Base-by-base conservation (phyloP, 2,329 filamentous ascomycete genomes). In the Colletotrichum zoysiae region DNA sequence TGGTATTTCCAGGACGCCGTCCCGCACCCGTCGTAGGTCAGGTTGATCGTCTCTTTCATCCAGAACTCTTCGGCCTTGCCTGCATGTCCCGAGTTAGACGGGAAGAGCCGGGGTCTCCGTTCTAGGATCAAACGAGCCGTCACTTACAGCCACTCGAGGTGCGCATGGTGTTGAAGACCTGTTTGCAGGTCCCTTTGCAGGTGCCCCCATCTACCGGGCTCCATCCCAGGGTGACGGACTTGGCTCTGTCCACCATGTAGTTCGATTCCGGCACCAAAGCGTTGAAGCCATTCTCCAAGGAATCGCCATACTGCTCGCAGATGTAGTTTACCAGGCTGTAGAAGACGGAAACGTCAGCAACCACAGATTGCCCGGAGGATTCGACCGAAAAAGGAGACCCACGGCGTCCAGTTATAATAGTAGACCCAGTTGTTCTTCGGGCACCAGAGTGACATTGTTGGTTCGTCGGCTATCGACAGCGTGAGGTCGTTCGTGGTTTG, bases 361-460 rank as follows among this genome's bases (percentile, higher is more conserved):
- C 1, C 1, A 12, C 35, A 18, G 50, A 30, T 30, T 18, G 5
- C 4, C 23, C 6, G 23, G 16, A 40, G 12, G n/a, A 26, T 14
- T 62, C 6, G 5, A 8, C 2, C 2, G 5, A n/a, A 30, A 30
- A 20, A 26, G 12, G 18, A 30, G n/a, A 40, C 67, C 3, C 60
- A 70, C 67, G 63, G 67, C 6, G 16, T 44, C 67, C 67, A 70
- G 20, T 60, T 67, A 2, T 70, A 70, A 42, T 38, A 67, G 26
- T 70, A 70, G 18, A 58, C 58, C 67, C 63, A 67, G 9, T 46
- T 50, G 12, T 57, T n/a, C 2, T 40, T 18, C n/a, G 46, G 60
- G 50, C 67, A 70, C 9, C n/a, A 60, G 33, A 70, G 11, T 3
- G 30, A 46, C 38, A 35, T 61, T 7, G 12, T 18, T 35, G n/a